Conservation (phyloP, 257 asterid species). For the Lantana camara region DNA sequence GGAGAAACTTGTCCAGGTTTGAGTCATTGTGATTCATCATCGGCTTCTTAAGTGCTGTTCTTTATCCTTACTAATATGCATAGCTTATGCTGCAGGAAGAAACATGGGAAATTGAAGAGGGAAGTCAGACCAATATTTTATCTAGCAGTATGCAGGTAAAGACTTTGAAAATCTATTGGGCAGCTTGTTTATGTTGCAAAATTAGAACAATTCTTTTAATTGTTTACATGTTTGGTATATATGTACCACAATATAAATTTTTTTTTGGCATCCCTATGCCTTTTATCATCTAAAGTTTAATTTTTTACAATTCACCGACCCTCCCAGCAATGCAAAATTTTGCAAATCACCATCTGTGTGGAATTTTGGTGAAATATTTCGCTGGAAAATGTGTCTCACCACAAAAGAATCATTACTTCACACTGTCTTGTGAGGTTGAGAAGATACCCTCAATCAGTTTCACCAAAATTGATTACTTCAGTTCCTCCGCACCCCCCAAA, state of each 20-base stretch:
- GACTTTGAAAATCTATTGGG: neutral
- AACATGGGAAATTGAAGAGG: conserved; percentile 97
- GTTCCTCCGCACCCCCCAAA: too few species aligned
- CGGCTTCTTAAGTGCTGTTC: conserved; percentile 25
- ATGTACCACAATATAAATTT: too few species aligned
- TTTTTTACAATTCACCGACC: too few species aligned
- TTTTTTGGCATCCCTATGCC: neutral
- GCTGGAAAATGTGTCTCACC: too few species aligned
- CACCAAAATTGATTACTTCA: too few species aligned
- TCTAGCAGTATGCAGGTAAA: conserved; percentile 97
- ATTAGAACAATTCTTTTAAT: neutral
- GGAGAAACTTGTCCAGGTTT: conserved; percentile 97
- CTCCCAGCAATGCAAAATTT: too few species aligned
- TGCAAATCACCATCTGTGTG: too few species aligned
- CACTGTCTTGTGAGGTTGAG: too few species aligned
- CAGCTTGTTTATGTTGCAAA: conserved; percentile 16
- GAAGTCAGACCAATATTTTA: conserved; percentile 88
- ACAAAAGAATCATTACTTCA: too few species aligned
- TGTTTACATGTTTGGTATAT: neutral
- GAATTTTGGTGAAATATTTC: too few species aligned
- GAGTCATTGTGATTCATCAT: conserved; percentile 23
- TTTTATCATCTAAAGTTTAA: too few species aligned
- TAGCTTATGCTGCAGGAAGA: conserved; percentile 71
- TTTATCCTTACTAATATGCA: conserved; percentile 26
- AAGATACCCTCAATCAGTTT: too few species aligned